phyloP scores from a whole-genome alignment of 2,329 filamentous ascomycete genomes.

The Pseudogymnoascus sp. region DNA sequence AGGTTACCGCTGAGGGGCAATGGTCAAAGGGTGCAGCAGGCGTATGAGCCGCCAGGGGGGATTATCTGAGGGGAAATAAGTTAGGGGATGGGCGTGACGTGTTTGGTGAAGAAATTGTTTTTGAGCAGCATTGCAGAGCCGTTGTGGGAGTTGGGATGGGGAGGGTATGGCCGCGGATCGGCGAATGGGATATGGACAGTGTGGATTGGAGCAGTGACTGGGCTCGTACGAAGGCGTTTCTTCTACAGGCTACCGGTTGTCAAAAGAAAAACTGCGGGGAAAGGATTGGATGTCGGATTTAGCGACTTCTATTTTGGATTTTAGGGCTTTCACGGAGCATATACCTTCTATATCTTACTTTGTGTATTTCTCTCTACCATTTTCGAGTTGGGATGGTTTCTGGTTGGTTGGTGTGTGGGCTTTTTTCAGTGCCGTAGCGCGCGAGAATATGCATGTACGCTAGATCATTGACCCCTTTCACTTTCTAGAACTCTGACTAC shows the following conservation, averaged over 20 bases:
- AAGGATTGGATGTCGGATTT: neutral
- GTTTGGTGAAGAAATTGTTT: neutral
- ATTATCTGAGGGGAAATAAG: constrained; percentile 21
- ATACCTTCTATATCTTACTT: neutral
- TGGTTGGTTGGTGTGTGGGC: neutral
- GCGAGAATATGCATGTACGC: neutral
- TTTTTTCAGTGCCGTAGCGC: neutral
- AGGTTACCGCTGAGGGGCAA: constrained; percentile 14
- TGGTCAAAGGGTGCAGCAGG: constrained; percentile 13
- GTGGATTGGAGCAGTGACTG: neutral
- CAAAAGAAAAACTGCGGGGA: neutral
- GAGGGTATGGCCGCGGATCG: neutral
- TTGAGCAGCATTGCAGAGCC: neutral
- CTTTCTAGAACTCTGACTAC: neutral
- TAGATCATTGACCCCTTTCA: neutral
- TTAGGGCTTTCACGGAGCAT: neutral
- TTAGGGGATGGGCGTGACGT: neutral
- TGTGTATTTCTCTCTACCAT: neutral
- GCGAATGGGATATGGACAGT: neutral
- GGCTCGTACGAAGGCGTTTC: neutral
- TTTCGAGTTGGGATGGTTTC: neutral
- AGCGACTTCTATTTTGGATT: neutral
- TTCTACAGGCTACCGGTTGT: neutral
- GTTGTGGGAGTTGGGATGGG: neutral
- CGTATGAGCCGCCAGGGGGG: constrained; percentile 26